Base-by-base conservation (phyloP, 2,329 filamentous ascomycete genomes). In the Fusarium avenaceum region DNA sequence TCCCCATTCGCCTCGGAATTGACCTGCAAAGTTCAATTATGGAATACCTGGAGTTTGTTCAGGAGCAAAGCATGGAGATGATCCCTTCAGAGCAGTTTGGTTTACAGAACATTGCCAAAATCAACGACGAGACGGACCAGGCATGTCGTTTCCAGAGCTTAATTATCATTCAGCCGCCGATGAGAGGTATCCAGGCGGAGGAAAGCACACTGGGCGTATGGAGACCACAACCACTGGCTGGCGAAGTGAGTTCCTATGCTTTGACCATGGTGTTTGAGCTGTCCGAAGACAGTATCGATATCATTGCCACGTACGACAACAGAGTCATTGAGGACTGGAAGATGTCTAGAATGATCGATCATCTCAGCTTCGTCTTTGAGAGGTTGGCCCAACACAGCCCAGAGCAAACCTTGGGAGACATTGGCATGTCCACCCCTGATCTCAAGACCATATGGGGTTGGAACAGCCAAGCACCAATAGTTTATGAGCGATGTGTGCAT, bases 181-280 rank as follows among this genome's bases (percentile, higher is more conserved):
- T 33, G 32, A 33, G 32, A 33, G 32, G 15, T 11, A 33, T 15
- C 14, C 10, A 33, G 32, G 6, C 11, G 32, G 32, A 33, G 11
- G 32, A 33, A 15, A 7, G 4, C 2, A 15, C 11, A 15, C 2
- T 33, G 14, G 32, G 32, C 2, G 32, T 33, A 3, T 33, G 32
- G 32, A 1, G 32, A 15, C 32, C 32, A 14, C 32, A 33, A 15
- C 32, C 32, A 15, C 32, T 33, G 76, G 84, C 39, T 49, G 20
- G n/a, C 15, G 32, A 33, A 33, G 32, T 33, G 14, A 33, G 13
- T 14, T 33, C 32, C 32, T 33, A 33, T 33, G 32, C 32, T 33
- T 33, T 33, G 14, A 33, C 32, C 32, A 33, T 33, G 32, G 32
- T 33, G 32, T 33, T 33, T 7, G 32, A 33, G 13, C 32, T 33